Conservation (phyloP, 1,284 basidiomycete genomes). For the Athelia sp. region DNA sequence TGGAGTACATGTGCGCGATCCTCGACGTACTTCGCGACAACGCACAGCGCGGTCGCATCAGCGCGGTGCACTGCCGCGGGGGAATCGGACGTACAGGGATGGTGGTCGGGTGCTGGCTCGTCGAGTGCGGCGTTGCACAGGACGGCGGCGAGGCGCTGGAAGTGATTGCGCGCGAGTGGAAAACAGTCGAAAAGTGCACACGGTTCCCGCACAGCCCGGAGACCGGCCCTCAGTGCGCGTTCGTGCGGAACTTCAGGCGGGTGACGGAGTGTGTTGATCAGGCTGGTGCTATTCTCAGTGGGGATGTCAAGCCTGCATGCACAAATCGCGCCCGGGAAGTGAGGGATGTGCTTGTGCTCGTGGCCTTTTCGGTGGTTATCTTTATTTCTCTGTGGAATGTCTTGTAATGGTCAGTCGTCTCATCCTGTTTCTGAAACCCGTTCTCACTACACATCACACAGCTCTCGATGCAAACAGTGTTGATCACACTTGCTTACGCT, state of each 20-base stretch:
- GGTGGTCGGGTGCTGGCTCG: constrained; percentile 74
- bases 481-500: too few relatives aligned
- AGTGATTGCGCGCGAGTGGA: constrained; percentile 65
- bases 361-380: too few relatives aligned
- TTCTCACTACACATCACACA: too few relatives aligned
- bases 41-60: constrained; percentile 46
- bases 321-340: too few relatives aligned
- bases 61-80: constrained; percentile 71
- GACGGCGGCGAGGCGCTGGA: constrained; percentile 59
- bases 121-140: constrained; percentile 55
- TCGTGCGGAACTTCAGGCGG: constrained; percentile 48
- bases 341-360: too few relatives aligned
- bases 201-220: constrained; percentile 73
- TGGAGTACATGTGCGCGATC: constrained; percentile 49
- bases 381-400: too few relatives aligned
- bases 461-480: too few relatives aligned
- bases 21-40: constrained; percentile 55
- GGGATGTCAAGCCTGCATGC: too few relatives aligned
- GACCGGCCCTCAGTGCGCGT: constrained; percentile 71
- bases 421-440: too few relatives aligned
- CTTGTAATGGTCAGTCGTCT: too few relatives aligned
- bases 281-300: background rate
- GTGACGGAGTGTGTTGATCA: too few relatives aligned
- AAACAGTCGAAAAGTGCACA: constrained; percentile 67
- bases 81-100: constrained; percentile 74